Conservation (phyloP, 495 filamentous ascomycete species). For the Neurospora sp. region DNA sequence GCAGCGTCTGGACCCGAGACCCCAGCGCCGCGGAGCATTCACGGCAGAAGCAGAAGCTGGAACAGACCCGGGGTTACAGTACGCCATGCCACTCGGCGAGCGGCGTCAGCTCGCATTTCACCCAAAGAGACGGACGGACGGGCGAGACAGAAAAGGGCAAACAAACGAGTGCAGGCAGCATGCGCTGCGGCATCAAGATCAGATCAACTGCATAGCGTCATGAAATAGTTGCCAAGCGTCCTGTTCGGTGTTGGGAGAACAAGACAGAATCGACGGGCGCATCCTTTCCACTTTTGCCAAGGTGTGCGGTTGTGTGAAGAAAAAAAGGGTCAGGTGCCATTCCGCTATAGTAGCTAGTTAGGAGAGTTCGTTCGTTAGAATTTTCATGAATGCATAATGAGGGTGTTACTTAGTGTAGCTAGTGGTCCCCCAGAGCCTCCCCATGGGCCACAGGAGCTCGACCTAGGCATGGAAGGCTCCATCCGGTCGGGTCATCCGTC, state of each 20-base stretch:
- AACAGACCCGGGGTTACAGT: not conserved
- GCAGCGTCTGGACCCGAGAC: not conserved
- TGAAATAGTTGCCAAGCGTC: not conserved
- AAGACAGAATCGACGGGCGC: not conserved
- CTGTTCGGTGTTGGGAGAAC: not conserved
- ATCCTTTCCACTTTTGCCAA: not conserved
- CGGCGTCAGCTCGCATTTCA: not conserved
- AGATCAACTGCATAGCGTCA: not conserved
- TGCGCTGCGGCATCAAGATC: not conserved
- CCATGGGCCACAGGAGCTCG: conserved; percentile 1
- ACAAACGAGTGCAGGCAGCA: not conserved
- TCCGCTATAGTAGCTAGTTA: not conserved
- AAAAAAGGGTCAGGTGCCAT: conserved; percentile 2
- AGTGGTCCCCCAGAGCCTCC: conserved; percentile 1
- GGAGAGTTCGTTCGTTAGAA: not conserved
- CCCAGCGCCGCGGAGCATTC: not conserved
- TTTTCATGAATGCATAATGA: not conserved
- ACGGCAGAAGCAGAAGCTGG: not conserved
- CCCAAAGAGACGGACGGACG: not conserved
- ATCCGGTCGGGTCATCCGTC: conserved; percentile 16
- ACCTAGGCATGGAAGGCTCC: conserved; percentile 5
- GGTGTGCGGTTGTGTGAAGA: not conserved
- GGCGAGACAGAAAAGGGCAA: not conserved
- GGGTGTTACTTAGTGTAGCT: not conserved
- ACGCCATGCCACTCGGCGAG: not conserved